phyloP scores from a whole-genome alignment of 495 filamentous ascomycete genomes.

The Aspergillus avenaceus region DNA sequence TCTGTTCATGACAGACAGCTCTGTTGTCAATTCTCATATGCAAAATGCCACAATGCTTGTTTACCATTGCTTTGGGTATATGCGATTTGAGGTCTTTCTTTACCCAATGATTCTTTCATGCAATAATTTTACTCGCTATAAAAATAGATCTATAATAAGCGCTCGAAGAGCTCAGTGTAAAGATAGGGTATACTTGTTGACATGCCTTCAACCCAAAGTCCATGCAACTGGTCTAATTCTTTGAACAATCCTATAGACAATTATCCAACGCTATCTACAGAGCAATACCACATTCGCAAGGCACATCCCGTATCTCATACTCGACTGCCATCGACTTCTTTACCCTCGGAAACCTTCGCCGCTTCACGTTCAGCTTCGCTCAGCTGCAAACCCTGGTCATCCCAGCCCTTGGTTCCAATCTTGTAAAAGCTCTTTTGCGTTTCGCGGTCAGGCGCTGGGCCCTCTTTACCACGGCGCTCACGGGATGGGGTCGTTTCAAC shows the following conservation, averaged over 20 bases:
- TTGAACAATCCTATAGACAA: not conserved
- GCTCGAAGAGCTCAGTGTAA: too few species aligned
- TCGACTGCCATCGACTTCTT: conserved; percentile 32
- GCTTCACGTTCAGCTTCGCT: conserved; percentile 38
- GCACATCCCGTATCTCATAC: conserved; percentile 16
- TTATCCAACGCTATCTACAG: conserved; percentile 2
- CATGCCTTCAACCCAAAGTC: too few species aligned
- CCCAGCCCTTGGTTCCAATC: conserved; percentile 39
- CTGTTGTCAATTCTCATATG: too few species aligned
- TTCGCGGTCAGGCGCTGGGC: conserved; percentile 30
- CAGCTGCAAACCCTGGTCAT: conserved; percentile 40
- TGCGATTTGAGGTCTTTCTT: too few species aligned
- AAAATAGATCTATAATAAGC: too few species aligned
- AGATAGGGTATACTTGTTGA: too few species aligned
- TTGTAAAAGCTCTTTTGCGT: conserved; percentile 38
- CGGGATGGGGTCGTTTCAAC: conserved; percentile 60
- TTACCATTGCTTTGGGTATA: too few species aligned
- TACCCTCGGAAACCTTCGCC: conserved; percentile 32
- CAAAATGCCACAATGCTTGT: too few species aligned
- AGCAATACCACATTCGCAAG: not conserved
- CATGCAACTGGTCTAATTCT: not conserved
- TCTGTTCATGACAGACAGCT: too few species aligned
- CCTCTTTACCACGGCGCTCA: conserved; percentile 49
- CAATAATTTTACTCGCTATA: too few species aligned
- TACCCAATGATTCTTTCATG: too few species aligned